Percentiles rank a stretch among this genome's conserved stretches.
phyloP scores from a whole-genome alignment of 768 basidiomycete genomes.

The Termitomyces eurrhizus region DNA sequence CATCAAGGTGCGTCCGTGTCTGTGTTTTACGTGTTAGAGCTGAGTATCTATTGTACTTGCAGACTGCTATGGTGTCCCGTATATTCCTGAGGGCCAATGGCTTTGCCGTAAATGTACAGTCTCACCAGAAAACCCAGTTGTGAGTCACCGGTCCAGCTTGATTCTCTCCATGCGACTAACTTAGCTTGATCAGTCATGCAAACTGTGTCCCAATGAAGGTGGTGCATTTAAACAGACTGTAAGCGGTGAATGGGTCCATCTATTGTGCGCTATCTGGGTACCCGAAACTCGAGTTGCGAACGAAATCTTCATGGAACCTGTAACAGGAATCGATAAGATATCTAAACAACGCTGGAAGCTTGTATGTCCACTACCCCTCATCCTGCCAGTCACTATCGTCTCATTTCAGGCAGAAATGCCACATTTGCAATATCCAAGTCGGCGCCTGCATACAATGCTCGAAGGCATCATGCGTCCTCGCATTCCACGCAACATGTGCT shows the following conservation, averaged over 20 bases:
- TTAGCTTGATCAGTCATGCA: conserved; percentile 59
- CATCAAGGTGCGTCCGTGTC: conserved; percentile 74
- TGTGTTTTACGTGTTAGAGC: not conserved
- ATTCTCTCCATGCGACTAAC: not conserved
- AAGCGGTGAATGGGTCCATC: conserved; percentile 90
- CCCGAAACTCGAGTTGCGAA: conserved; percentile 93
- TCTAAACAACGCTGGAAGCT: conserved; percentile 93
- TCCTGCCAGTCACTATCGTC: not conserved
- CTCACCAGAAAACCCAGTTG: conserved; percentile 94
- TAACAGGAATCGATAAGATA: conserved; percentile 84
- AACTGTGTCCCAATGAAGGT: conserved; percentile 95
- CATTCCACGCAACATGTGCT: conserved; percentile 95
- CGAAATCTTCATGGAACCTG: conserved; percentile 97
- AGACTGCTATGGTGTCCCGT: conserved; percentile 99
- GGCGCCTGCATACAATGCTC: conserved; percentile 98
- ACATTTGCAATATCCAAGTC: conserved; percentile 39
- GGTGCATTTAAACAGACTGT: conserved; percentile 98
- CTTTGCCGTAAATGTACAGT: conserved; percentile 98
- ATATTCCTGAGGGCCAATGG: conserved; percentile 99
- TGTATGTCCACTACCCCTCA: conserved; percentile 41
- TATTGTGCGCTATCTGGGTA: conserved; percentile 96
- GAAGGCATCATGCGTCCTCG: conserved; percentile 62
- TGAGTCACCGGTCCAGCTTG: conserved; percentile 33
- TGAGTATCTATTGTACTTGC: not conserved
- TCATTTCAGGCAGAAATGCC: conserved; percentile 38